Evolutionary conservation across 257 asterid species (phyloP).

Genomic region (Henckelia pumila): DNA sequence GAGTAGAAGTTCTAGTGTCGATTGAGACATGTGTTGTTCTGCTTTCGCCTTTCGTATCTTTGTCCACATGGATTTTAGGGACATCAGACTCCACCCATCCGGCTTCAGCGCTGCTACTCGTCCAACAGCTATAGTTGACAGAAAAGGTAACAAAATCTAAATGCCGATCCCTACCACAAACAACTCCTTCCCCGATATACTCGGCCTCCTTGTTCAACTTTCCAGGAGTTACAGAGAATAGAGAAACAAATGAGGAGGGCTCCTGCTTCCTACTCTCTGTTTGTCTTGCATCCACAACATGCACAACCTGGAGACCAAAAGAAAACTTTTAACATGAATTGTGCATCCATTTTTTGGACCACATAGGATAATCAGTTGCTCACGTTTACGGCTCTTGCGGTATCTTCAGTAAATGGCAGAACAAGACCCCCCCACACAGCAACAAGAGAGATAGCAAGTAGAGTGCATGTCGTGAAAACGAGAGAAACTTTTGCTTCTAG

Average conservation of each 20-base stretch:
- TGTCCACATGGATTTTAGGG: conserved; percentile 58
- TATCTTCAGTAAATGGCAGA: conserved; percentile 81
- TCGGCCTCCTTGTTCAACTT: conserved; percentile 65
- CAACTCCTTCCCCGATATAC: conserved; percentile 67
- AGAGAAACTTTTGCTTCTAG: conserved; percentile 67
- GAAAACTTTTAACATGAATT: background rate
- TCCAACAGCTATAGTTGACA: conserved; percentile 81
- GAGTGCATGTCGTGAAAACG: conserved; percentile 37
- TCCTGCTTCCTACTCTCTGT: conserved; percentile 33
- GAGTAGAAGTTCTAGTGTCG: conserved; percentile 66
- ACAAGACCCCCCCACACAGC: conserved; percentile 54
- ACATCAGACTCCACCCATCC: conserved; percentile 76
- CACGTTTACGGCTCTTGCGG: conserved; percentile 86
- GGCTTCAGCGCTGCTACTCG: conserved; percentile 32
- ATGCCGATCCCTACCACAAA: conserved; percentile 61
- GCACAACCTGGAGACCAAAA: conserved; percentile 63
- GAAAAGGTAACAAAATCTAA: conserved; percentile 80
- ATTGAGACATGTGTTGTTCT: conserved; percentile 53
- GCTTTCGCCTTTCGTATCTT: conserved; percentile 45
- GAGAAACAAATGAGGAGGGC: conserved; percentile 58
- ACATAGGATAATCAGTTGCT: conserved; percentile 26
- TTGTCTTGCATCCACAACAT: conserved; percentile 68
- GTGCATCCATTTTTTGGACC: background rate
- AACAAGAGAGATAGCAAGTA: conserved; percentile 50
- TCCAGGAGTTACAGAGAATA: conserved; percentile 88